phyloP scores from a whole-genome alignment of 177 flowering plant genomes.

The Vitis hybrid region DNA sequence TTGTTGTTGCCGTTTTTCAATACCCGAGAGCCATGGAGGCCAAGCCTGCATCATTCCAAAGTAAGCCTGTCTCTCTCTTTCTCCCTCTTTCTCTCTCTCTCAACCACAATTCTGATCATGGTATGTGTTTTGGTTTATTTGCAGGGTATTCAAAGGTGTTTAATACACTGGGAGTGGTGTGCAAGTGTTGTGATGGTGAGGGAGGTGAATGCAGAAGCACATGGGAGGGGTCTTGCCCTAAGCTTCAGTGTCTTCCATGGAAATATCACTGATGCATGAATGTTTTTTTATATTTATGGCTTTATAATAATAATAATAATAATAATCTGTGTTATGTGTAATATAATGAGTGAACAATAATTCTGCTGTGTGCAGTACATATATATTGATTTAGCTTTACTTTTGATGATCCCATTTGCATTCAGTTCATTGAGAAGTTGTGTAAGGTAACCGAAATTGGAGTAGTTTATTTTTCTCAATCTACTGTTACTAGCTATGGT shows the following conservation, averaged over 20 bases:
- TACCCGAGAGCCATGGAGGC: neutral
- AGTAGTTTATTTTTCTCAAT: too few relatives aligned
- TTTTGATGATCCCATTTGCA: too few relatives aligned
- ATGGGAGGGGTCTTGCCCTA: conserved; percentile 24
- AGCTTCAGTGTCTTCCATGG: conserved; percentile 37
- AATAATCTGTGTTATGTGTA: too few relatives aligned
- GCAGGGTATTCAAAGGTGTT: conserved; percentile 21
- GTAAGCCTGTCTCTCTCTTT: neutral
- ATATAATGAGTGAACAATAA: too few relatives aligned
- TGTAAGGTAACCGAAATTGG: too few relatives aligned
- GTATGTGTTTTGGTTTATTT: conserved; percentile 1
- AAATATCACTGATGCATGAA: conserved; percentile 11
- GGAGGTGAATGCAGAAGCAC: conserved; percentile 28
- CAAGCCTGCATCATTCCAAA: neutral
- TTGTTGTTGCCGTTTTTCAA: conserved; percentile 1
- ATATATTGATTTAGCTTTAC: too few relatives aligned
- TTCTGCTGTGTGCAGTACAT: too few relatives aligned
- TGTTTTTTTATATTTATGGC: neutral
- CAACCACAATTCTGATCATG: neutral
- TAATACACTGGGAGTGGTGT: conserved; percentile 30
- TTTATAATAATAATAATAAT: too few relatives aligned
- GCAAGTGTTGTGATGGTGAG: conserved; percentile 43
- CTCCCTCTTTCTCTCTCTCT: neutral
- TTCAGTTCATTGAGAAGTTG: too few relatives aligned
- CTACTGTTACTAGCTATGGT: too few relatives aligned